These are phyloP conservation scores for Yamadazyma akitaensis DNA, from an alignment of 805 yeast species.

Conservation along the genomic window DNA sequence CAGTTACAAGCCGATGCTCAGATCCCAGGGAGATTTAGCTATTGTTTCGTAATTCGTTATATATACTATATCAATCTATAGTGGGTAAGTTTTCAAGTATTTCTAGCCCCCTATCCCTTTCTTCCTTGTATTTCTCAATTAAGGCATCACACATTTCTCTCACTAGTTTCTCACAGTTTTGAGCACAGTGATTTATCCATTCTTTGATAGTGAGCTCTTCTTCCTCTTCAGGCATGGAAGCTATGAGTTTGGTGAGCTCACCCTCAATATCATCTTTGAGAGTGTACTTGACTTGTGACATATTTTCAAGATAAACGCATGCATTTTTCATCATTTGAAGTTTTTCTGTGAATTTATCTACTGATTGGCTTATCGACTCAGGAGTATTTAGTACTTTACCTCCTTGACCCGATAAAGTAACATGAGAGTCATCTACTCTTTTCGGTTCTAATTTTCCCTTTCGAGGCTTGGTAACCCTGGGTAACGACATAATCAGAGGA, in stretches of 20 bases:
- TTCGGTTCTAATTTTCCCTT: neutral
- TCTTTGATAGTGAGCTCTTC: conserved; percentile 65
- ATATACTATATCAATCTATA: conserved; percentile 7
- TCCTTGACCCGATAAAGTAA: no score
- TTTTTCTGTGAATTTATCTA: conserved; percentile 4
- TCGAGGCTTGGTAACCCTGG: neutral
- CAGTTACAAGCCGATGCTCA: neutral
- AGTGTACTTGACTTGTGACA: conserved; percentile 36
- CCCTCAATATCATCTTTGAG: conserved; percentile 66
- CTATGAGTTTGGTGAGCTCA: conserved; percentile 56
- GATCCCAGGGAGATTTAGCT: neutral
- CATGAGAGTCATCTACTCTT: no score
- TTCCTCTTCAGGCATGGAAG: conserved; percentile 68
- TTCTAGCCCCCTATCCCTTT: conserved; percentile 49
- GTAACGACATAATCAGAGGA: neutral
- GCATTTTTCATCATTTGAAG: conserved; percentile 32
- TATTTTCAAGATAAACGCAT: conserved; percentile 28
- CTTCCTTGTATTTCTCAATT: conserved; percentile 45
- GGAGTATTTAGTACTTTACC: no score
- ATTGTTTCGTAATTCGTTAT: neutral
- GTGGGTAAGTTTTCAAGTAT: conserved; percentile 13
- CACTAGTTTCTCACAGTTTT: conserved; percentile 49
- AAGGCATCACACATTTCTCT: conserved; percentile 45
- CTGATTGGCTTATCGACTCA: neutral
- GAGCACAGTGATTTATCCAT: conserved; percentile 62